A percentile compares a stretch with the other conserved stretches of the same genome.
These are phyloP conservation scores for Tremella mesenterica DNA, from an alignment of 768 basidiomycete genomes.

Conservation along the genomic window DNA sequence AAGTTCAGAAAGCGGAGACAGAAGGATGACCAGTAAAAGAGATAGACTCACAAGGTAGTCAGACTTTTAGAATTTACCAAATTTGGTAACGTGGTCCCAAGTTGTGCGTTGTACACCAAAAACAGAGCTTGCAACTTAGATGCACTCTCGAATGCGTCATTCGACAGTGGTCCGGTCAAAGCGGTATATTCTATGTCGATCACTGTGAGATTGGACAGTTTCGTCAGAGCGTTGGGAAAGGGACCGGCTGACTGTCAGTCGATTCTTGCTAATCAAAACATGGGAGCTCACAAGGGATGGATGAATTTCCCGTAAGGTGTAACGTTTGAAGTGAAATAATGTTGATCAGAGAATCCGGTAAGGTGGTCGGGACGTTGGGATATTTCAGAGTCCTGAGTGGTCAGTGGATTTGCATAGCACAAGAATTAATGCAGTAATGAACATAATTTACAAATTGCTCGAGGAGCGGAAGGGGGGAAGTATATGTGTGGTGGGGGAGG, in stretches of 20 bases:
- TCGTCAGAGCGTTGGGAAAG: conserved; percentile 31
- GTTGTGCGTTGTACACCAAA: conserved; percentile 36
- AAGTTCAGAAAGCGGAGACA: too few relatives aligned
- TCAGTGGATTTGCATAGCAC: not conserved
- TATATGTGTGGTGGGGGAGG: too few relatives aligned
- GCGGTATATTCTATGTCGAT: conserved; percentile 41
- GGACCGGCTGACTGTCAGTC: conserved; percentile 30
- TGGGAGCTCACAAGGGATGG: conserved; percentile 36
- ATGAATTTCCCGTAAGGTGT: conserved; percentile 36
- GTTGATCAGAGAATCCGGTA: conserved; percentile 32
- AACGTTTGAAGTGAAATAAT: conserved; percentile 37
- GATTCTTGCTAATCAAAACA: not conserved
- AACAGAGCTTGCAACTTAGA: conserved; percentile 27
- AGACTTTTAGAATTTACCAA: conserved; percentile 17
- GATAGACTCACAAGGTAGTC: conserved; percentile 37
- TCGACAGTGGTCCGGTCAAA: conserved; percentile 31
- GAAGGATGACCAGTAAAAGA: too few relatives aligned
- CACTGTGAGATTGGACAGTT: conserved; percentile 27
- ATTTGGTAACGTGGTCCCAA: conserved; percentile 38
- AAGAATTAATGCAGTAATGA: not conserved
- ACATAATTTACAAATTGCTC: too few relatives aligned
- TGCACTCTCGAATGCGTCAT: conserved; percentile 14
- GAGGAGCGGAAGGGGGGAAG: too few relatives aligned
- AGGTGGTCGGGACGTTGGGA: conserved; percentile 35
- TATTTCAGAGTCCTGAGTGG: conserved; percentile 31